phyloP scores from a whole-genome alignment of 495 filamentous ascomycete genomes.

The Penicillium angulare region DNA sequence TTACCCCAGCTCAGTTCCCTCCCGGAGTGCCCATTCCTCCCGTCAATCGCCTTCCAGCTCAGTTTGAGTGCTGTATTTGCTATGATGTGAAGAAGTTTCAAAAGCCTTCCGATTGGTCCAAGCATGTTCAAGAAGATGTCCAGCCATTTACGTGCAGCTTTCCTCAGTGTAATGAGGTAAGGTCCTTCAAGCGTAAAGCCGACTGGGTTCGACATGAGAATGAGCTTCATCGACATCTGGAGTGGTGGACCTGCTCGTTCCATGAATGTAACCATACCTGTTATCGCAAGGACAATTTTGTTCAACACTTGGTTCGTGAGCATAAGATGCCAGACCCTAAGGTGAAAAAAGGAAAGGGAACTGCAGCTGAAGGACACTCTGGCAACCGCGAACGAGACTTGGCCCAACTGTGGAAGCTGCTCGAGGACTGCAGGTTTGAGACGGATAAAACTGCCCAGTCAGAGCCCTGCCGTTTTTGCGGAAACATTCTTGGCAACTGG shows the following conservation, averaged over 20 bases:
- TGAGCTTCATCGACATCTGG: conserved; percentile 86
- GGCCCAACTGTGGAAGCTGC: conserved; percentile 66
- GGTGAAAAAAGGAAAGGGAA: conserved; percentile 38
- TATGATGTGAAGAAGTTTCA: conserved; percentile 86
- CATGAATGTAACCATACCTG: conserved; percentile 81
- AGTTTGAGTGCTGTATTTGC: conserved; percentile 91
- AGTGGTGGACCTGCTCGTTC: conserved; percentile 87
- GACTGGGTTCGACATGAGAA: conserved; percentile 98
- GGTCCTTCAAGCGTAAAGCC: conserved; percentile 95
- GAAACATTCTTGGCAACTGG: conserved; percentile 78
- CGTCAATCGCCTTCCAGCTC: conserved; percentile 72
- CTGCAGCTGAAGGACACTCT: conserved; percentile 25
- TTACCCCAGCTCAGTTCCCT: conserved; percentile 71
- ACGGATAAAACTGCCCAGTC: conserved; percentile 62
- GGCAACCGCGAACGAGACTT: conserved; percentile 55
- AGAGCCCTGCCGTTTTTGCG: conserved; percentile 92
- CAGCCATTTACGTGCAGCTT: conserved; percentile 96
- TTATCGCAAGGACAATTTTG: conserved; percentile 92
- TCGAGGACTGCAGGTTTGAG: conserved; percentile 76
- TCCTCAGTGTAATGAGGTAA: conserved; percentile 77
- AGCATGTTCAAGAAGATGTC: conserved; percentile 94
- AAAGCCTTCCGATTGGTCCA: conserved; percentile 98
- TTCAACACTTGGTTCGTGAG: conserved; percentile 91
- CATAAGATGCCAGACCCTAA: conserved; percentile 86
- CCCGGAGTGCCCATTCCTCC: conserved; percentile 80